phyloP scores from a whole-genome alignment of 164 flowering plant genomes.

The Macadamia tetraphylla region DNA sequence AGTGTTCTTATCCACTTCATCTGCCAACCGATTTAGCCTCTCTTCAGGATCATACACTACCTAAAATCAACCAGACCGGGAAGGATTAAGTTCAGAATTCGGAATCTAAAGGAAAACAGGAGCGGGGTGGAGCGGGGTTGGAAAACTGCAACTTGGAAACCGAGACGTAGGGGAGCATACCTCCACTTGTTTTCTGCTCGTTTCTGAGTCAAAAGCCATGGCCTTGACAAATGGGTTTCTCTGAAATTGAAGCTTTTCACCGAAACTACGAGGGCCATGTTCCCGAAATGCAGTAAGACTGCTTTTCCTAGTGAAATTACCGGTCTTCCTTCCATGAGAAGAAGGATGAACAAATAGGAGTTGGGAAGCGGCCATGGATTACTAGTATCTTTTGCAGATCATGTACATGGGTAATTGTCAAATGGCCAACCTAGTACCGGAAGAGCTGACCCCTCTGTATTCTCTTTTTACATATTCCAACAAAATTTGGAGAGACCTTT shows the following conservation, averaged over 20 bases:
- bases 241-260: slow-evolving; percentile 15
- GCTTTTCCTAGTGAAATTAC: slow-evolving; percentile 18
- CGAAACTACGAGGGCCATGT: slow-evolving; percentile 25
- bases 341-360: slow-evolving; percentile 26
- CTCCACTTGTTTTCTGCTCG: slow-evolving; percentile 52
- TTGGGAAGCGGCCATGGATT: slow-evolving; percentile 41
- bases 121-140: neutral
- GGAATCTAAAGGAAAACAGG: neutral
- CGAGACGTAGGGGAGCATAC: slow-evolving; percentile 7
- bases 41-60: slow-evolving; percentile 72
- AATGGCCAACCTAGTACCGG: too few relatives aligned
- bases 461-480: too few relatives aligned
- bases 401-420: too few relatives aligned
- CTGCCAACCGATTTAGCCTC: slow-evolving; percentile 61
- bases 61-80: slow-evolving; percentile 31
- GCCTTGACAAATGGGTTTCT: slow-evolving; percentile 35
- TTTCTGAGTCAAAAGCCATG: slow-evolving; percentile 30
- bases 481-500: too few relatives aligned
- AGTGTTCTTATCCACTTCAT: slow-evolving; percentile 71
- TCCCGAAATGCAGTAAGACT: slow-evolving; percentile 16
- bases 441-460: too few relatives aligned
- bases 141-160: neutral
- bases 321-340: slow-evolving; percentile 21
- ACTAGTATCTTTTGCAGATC: too few relatives aligned
- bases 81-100: neutral